phyloP scores from a whole-genome alignment of 2,329 filamentous ascomycete genomes.

The Fusarium neocosmosporiellum region DNA sequence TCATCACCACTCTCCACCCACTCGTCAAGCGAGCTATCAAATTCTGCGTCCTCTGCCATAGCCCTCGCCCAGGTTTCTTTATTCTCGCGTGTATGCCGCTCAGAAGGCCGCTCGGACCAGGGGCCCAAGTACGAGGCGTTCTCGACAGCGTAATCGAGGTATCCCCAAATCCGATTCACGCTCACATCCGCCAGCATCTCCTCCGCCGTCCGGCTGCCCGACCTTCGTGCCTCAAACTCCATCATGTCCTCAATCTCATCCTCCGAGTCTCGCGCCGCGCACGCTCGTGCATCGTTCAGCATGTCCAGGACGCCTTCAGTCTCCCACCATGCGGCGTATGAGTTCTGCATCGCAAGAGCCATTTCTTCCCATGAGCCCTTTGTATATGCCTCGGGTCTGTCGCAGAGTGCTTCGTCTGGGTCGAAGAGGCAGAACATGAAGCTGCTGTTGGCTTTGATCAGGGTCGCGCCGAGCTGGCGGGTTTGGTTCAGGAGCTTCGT shows the following conservation, averaged over 20 bases:
- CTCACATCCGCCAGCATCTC: not conserved
- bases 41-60: not conserved
- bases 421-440: constrained; percentile 6
- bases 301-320: not conserved
- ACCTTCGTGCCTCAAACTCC: not conserved
- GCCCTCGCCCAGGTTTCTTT: not conserved
- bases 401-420: constrained; percentile 4
- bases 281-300: not conserved
- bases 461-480: not conserved
- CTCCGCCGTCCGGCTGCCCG: not conserved
- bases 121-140: constrained; percentile 13
- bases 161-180: constrained; percentile 8
- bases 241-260: not conserved
- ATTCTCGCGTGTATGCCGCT: not conserved
- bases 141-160: constrained; percentile 2
- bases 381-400: no score
- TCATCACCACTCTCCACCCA: not conserved
- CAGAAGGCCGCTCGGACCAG: constrained; percentile 7
- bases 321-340: constrained; percentile 9
- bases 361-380: constrained; percentile 9
- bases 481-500: not conserved
- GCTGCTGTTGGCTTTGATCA: not conserved
- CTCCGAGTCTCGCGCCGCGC: not conserved
- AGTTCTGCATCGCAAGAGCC: not conserved
- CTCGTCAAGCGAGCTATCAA: not conserved